These are phyloP conservation scores for Wakefieldia striispora DNA, from an alignment of 768 basidiomycete species.

Conservation along the genomic window DNA sequence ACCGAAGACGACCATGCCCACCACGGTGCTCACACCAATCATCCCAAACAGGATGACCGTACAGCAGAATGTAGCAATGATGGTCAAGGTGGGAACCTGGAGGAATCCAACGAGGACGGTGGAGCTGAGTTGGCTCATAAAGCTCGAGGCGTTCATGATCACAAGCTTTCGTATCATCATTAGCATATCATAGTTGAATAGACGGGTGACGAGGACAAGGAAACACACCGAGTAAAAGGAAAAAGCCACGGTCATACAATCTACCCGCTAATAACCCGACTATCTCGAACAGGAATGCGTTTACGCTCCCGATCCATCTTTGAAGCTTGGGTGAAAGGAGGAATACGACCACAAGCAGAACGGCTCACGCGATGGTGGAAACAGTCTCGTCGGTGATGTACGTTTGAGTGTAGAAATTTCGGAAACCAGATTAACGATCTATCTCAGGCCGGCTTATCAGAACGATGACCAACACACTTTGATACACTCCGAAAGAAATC, in stretches of 20 bases:
- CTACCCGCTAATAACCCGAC: too few species aligned
- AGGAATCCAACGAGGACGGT: slow-evolving; percentile 42
- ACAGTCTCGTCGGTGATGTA: too few species aligned
- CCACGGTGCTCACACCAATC: slow-evolving; percentile 40
- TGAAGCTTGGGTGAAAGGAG: too few species aligned
- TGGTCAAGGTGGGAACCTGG: too few species aligned
- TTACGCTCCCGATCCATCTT: too few species aligned
- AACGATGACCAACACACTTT: slow-evolving; percentile 29
- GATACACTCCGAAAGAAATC: slow-evolving; percentile 43
- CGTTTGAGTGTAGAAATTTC: too few species aligned
- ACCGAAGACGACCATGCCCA: slow-evolving; percentile 42
- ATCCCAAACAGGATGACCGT: slow-evolving; percentile 45
- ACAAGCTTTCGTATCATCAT: slow-evolving; percentile 38
- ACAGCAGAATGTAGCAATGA: slow-evolving; percentile 37
- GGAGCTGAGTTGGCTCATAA: slow-evolving; percentile 55
- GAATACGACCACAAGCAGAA: too few species aligned
- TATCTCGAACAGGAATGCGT: too few species aligned
- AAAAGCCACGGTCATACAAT: too few species aligned
- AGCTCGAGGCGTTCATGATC: slow-evolving; percentile 54
- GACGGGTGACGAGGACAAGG: background rate
- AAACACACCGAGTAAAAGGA: slow-evolving; percentile 53
- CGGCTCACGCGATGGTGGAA: too few species aligned
- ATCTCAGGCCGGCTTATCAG: too few species aligned
- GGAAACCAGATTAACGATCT: too few species aligned
- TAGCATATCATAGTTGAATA: background rate